Evolutionary conservation across 2,329 filamentous ascomycete genomes (phyloP).

Genomic region (Verticillium dahliae): DNA sequence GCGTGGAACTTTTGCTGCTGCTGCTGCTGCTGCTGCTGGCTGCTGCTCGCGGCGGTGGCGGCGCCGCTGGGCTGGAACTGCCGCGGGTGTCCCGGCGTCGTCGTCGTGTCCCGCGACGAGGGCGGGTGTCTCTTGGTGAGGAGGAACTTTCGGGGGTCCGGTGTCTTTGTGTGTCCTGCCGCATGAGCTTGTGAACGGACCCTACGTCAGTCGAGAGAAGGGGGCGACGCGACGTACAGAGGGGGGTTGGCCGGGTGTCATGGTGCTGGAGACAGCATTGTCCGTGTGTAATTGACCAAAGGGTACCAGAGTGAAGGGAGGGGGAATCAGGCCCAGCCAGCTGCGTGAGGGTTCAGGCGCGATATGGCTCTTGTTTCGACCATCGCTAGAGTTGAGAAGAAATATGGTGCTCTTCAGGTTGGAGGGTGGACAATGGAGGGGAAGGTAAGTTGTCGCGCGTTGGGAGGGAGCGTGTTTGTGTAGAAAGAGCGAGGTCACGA

Average conservation of each 20-base stretch:
- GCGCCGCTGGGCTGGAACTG: neutral
- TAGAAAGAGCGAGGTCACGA: neutral
- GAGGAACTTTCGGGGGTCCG: constrained; percentile 31
- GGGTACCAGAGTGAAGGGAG: neutral
- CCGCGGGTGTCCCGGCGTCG: constrained; percentile 8
- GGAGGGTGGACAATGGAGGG: neutral
- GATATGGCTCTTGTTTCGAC: neutral
- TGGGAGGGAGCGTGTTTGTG: neutral
- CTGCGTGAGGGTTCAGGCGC: neutral
- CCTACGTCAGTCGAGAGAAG: neutral
- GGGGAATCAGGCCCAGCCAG: neutral
- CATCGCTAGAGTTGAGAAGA: neutral
- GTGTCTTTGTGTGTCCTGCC: constrained; percentile 21
- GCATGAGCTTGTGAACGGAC: neutral
- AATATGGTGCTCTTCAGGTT: neutral
- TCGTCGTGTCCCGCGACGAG: constrained; percentile 22
- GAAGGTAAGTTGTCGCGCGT: neutral
- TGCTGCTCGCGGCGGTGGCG: neutral
- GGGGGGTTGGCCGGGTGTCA: constrained; percentile 1
- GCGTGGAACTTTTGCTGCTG: constrained; percentile 23
- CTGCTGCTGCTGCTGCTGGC: constrained; percentile 11
- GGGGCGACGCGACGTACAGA: neutral
- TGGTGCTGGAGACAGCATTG: neutral
- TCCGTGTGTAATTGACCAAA: neutral
- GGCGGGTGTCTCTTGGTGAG: constrained; percentile 25